A percentile compares a stretch with the other conserved stretches of the same genome.
Evolutionary conservation across 1,284 basidiomycete species (phyloP).

Genomic region (Papiliotrema laurentii): DNA sequence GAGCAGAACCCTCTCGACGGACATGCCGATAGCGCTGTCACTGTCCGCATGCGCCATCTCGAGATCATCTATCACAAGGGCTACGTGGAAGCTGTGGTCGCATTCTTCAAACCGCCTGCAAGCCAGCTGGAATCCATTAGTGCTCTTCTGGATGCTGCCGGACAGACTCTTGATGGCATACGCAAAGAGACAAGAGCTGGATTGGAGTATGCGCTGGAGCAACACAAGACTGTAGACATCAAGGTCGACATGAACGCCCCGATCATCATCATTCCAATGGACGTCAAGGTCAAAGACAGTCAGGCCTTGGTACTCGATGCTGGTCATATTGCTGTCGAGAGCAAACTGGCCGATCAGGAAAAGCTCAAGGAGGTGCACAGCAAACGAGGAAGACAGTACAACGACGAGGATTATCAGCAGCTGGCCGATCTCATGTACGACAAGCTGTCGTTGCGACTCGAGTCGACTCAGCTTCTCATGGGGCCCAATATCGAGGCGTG

Average conservation of each 20-base stretch:
- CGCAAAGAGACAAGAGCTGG: constrained; percentile 93
- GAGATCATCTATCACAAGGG: constrained; percentile 96
- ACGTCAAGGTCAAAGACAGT: constrained; percentile 71
- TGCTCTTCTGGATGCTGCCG: constrained; percentile 81
- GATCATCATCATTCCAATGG: constrained; percentile 94
- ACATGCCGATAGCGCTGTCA: constrained; percentile 85
- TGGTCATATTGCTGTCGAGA: constrained; percentile 91
- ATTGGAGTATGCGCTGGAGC: constrained; percentile 78
- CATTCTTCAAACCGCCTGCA: constrained; percentile 91
- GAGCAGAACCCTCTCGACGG: constrained; percentile 92
- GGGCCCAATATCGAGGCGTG: constrained; percentile 81
- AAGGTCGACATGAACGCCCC: constrained; percentile 96
- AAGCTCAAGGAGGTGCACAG: constrained; percentile 73
- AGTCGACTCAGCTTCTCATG: constrained; percentile 88
- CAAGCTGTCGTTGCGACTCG: constrained; percentile 75
- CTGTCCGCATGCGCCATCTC: constrained; percentile 89
- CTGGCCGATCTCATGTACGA: constrained; percentile 98
- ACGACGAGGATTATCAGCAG: constrained; percentile 79
- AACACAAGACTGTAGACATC: constrained; percentile 75
- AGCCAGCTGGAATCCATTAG: constrained; percentile 95
- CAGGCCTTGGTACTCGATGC: constrained; percentile 92
- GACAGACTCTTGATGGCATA: constrained; percentile 89
- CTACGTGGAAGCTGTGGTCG: constrained; percentile 87
- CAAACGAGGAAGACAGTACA: constrained; percentile 83
- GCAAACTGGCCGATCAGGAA: constrained; percentile 80